phyloP scores from a whole-genome alignment of 129 eudicot species.

The Pulicaria dysenterica region DNA sequence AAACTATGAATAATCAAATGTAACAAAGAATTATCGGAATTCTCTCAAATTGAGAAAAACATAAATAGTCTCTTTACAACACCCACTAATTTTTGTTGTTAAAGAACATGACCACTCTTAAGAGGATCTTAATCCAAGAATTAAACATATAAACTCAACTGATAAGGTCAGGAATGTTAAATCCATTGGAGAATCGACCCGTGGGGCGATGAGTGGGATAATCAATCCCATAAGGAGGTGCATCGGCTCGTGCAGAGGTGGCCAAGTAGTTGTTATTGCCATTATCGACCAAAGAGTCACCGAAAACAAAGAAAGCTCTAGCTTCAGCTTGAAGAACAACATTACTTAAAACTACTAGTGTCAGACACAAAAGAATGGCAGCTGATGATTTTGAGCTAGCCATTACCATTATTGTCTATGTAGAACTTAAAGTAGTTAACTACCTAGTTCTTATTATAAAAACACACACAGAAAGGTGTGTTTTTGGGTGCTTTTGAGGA shows the following conservation, averaged over 20 bases:
- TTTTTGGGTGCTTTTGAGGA: constrained; percentile 31
- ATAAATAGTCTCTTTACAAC: too few relatives aligned
- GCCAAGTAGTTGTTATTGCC: constrained; percentile 64
- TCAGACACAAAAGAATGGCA: constrained; percentile 18
- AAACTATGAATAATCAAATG: not conserved
- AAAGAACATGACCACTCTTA: too few relatives aligned
- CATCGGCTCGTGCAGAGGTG: constrained; percentile 58
- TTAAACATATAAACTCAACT: constrained; percentile 41
- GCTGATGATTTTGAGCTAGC: constrained; percentile 26
- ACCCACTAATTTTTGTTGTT: too few relatives aligned
- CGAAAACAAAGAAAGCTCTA: constrained; percentile 62
- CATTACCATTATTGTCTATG: constrained; percentile 30
- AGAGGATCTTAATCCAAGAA: too few relatives aligned
- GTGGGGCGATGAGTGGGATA: constrained; percentile 52
- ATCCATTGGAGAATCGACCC: constrained; percentile 70
- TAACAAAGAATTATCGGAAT: not conserved
- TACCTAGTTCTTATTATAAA: not conserved
- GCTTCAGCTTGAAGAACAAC: constrained; percentile 33
- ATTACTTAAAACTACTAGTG: constrained; percentile 4
- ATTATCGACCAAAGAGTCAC: constrained; percentile 59
- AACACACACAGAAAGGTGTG: constrained; percentile 25
- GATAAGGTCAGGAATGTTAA: constrained; percentile 56
- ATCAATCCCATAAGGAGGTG: constrained; percentile 58
- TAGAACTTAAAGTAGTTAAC: not conserved
- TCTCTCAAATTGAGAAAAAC: too few relatives aligned